Percentiles rank a stretch among this genome's conserved stretches.
Conservation (phyloP, 192 early-diverging fungal genomes). For the Allomyces javanicus region DNA sequence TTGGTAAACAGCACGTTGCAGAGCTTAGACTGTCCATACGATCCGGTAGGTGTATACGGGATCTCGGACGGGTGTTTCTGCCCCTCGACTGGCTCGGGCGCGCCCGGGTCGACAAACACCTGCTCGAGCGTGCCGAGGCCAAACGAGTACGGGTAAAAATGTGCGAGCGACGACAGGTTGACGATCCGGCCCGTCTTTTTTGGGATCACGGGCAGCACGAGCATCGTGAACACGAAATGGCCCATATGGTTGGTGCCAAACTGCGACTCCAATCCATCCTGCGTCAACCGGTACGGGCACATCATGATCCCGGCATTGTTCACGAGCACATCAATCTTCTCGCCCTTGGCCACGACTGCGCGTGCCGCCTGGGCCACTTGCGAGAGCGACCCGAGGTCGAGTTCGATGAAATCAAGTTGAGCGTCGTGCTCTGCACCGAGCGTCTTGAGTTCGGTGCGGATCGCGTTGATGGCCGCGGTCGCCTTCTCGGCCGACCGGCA, state of each 20-base stretch:
- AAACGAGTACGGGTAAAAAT: constrained; percentile 5
- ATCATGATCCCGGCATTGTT: constrained; percentile 21
- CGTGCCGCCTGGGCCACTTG: constrained; percentile 7
- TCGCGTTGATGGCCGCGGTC: constrained; percentile 3
- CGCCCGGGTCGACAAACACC: background rate
- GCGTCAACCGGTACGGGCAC: constrained; percentile 12
- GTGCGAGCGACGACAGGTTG: constrained; percentile 14
- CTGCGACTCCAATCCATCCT: constrained; percentile 20
- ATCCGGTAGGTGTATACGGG: constrained; percentile 6
- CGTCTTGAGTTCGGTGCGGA: constrained; percentile 4
- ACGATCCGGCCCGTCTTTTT: constrained; percentile 9
- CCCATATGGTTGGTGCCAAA: constrained; percentile 28
- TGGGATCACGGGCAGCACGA: constrained; percentile 2
- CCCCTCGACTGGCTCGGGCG: background rate
- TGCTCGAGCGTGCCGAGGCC: background rate
- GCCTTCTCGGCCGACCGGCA: background rate
- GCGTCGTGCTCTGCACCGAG: constrained; percentile 7
- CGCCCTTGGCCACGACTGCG: constrained; percentile 3
- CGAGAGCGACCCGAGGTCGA: constrained; percentile 15
- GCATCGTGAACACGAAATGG: constrained; percentile 20
- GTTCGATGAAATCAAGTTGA: constrained; percentile 13
- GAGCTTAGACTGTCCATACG: constrained; percentile 28
- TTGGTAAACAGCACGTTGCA: constrained; percentile 23
- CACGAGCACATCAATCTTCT: constrained; percentile 16
- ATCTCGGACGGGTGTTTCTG: background rate